Base-by-base conservation (phyloP, 345 rosid genomes). In the Gossypium stocksii region DNA sequence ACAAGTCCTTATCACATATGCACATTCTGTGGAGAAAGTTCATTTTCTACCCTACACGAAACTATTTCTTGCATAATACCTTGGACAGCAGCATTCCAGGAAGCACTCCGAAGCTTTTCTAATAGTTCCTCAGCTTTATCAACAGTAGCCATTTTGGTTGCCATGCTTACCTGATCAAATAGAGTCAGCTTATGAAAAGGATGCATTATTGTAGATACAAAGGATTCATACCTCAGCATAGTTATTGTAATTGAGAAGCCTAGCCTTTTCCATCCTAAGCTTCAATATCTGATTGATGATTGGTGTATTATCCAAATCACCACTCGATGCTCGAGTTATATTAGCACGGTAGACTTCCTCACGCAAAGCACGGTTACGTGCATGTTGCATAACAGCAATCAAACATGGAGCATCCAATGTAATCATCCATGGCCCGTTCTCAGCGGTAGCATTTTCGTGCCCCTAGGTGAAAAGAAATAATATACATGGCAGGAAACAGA, bases 131-230 rank as follows among this genome's bases (percentile, higher is more conserved):
- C 82, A 19, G 97, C 94, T 82, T 89, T 91, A 53, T 88, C 90
- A 72, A 90, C 93, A 17, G 96, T 93, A 53, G 98, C 98, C 98
- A 93, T 91, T 86, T 93, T 93, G 81, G 82, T 85, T 62, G 93
- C 97, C 98, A 91, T 93, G 87, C 96, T 91, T 70, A 91, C 96
- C 97, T 93, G 78, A 75, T 61, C 23, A 81, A 16, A 53, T 46
- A 75, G 34, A 68, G 75, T 82, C 69, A 79, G 79, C 75, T 57
- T 43, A 53, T 7, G 7, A 72, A 66, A 54, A 73, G 16, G 13
- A 56, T 60, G 52, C 46, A 70, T 9, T 16, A 45, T 70, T 56
- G 20, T 62, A 43, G 70, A 61, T 64, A 73, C 66, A 62, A 72
- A 57, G 34, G 49, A 71, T 51, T 78, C 71, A 19, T 86, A 91